These are phyloP conservation scores for Sequoiadendron giganteum DNA, from an alignment of 75 land plant genomes.

Conservation along the genomic window DNA sequence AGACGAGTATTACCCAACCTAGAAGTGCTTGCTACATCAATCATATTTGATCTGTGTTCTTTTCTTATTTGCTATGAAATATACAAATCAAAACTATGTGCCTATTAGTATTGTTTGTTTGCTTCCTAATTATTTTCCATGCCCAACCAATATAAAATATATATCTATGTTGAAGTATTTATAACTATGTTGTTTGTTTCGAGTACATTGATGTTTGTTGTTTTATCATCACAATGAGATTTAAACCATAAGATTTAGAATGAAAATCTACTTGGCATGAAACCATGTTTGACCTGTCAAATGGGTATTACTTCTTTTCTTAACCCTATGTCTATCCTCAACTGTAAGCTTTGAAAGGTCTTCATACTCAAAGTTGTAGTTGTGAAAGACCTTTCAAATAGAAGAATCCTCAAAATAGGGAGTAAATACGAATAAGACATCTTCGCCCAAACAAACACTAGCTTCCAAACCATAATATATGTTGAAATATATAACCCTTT, in stretches of 20 bases:
- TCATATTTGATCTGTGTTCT: not conserved
- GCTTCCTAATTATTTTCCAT: not conserved
- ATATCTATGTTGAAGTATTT: not conserved
- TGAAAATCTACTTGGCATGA: not conserved
- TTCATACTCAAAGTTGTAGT: no score
- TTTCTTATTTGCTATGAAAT: not conserved
- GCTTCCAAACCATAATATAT: no score
- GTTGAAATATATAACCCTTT: no score
- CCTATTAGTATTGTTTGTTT: not conserved
- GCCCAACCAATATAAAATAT: not conserved
- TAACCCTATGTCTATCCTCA: no score
- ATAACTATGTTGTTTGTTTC: not conserved
- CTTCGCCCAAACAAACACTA: no score
- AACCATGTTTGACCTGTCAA: not conserved
- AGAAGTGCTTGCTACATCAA: not conserved
- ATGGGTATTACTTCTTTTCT: no score
- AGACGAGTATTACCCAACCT: slow-evolving; percentile 9
- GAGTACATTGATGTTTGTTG: not conserved
- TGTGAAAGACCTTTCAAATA: no score
- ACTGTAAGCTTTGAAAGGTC: no score
- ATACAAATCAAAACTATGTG: not conserved
- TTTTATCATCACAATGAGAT: not conserved
- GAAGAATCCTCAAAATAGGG: no score
- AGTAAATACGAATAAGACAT: no score
- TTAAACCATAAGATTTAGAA: not conserved